These are phyloP conservation scores for Ceratocystis harringtonii DNA, from an alignment of 2,329 filamentous ascomycete species.

Conservation along the genomic window DNA sequence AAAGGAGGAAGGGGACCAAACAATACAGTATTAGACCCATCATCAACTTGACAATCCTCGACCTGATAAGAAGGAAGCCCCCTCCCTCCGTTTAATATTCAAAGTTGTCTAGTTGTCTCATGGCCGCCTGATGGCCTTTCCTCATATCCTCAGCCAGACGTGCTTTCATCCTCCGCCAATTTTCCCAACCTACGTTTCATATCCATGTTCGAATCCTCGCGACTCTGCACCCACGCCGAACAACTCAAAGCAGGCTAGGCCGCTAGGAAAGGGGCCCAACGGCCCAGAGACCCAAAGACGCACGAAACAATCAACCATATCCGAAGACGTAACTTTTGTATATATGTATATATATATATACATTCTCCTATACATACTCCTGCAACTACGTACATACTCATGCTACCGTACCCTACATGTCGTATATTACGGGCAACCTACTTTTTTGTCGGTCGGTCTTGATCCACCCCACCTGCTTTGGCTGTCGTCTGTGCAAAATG, in stretches of 20 bases:
- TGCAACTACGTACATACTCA: neutral
- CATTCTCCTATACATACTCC: neutral
- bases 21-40: neutral
- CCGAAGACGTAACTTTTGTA: neutral
- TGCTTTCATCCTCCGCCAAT: neutral
- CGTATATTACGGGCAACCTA: neutral
- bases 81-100: neutral
- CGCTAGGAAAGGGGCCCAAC: neutral
- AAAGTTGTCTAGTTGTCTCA: neutral
- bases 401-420: neutral
- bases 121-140: conserved; percentile 3
- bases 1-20: neutral
- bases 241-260: neutral
- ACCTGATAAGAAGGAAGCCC: neutral
- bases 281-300: neutral
- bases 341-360: neutral
- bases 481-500: neutral
- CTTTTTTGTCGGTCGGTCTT: neutral
- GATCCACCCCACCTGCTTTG: neutral
- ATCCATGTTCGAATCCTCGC: conserved; percentile 1
- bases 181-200: neutral
- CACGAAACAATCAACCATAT: neutral
- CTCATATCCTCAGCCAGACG: neutral
- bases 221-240: neutral
- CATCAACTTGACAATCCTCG: neutral